Evolutionary conservation across 164 flowering plant genomes (phyloP), one percentile per base, ranked within the genome.

Genomic region (Magnolia kwangsiensis): DNA sequence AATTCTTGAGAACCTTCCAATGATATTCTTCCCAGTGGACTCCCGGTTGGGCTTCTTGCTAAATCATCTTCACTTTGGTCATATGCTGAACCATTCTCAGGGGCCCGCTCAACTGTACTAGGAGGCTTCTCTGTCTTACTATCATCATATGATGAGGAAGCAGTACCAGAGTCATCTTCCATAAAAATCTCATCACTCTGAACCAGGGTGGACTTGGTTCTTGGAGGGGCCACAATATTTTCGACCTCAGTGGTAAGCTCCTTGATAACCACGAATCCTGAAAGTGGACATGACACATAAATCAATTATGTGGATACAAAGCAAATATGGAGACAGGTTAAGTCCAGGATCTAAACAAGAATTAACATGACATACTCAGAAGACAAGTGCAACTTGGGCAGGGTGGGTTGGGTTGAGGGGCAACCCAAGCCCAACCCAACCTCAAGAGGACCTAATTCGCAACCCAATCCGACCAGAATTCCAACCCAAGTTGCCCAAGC

Each of bases 171-270:
- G 77, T 64, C 76, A 73, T 82, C 86, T 79, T 75, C 83, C 21
- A 71, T 16, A 11, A 84, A 74, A 73, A 79, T 24, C 66, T 81
- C 76, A 64, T 80, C 89, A 50, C 83, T 87, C 79, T 69, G 65
- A 72, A 68, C 51, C 7, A 29, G 71, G n/a, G 81, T 75, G 29
- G 88, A 70, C 81, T 86, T 88, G 24, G 76, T 79, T 83, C 85
- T 95, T 51, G 93, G 94, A 73, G 97, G 93, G 50, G 94, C 97
- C 67, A 88, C 63, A 27, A 89, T 83, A 78, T 91, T 92, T 85
- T 91, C 88, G 66, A 92, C 98, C 76, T 94, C 98, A 82, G 89
- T 90, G 51, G 97, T 90, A 77, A 94, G 90, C 84, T 96, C 99
- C 83, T 94, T 94, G 74, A 88, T 97, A 83, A 84, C 81, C 59